Base-by-base conservation (phyloP, 108 stramenopile genomes). In the Mediolabrus comicus region DNA sequence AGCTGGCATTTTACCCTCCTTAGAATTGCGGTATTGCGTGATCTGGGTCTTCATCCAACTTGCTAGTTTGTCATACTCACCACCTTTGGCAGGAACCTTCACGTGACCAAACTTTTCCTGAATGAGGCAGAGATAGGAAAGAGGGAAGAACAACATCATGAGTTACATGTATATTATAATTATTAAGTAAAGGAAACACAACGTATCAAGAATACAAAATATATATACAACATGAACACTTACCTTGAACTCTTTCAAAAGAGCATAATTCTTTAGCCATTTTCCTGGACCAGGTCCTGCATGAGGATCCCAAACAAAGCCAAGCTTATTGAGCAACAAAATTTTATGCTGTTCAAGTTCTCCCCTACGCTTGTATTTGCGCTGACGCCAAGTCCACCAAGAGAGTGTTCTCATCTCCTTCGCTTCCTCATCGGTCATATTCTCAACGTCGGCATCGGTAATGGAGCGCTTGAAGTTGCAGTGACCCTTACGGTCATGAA, bases 41-140 rank as follows among this genome's bases (percentile, higher is more conserved):
- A 75, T 43, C 35, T 75, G 74, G 5, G 74, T 75, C 52, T 75
- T 75, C 27, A 75, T 61, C 74, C 74, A 75, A n/a, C 67, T 68
- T 17, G 62, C 67, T 29, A 75, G 43, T 26, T 75, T 75, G 60
- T 56, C 26, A 49, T 77, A 39, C 53, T 78, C 77, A 2, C 46
- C 46, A 49, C 46, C 46, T 49, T 49, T 49, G 22, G 66, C 27
- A 22, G 76, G 76, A 2, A 77, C 76, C 28, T 72, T 77, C 28
- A 77, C 57, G 30, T 77, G 76, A 22, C 71, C 71, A 27, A 74
- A 22, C 43, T 43, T 43, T 56, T 65, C 49, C 51, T 71, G 39
- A 43, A n/a, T n/a, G n/a, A n/a, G n/a, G n/a, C n/a, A n/a, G n/a
- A n/a, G n/a, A n/a, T n/a, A n/a, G 16, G 41, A 43, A 3, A 3